Evolutionary conservation across 306 rosid species (phyloP), one percentile per base, ranked within the genome.

Genomic region (Glycine latifolia): DNA sequence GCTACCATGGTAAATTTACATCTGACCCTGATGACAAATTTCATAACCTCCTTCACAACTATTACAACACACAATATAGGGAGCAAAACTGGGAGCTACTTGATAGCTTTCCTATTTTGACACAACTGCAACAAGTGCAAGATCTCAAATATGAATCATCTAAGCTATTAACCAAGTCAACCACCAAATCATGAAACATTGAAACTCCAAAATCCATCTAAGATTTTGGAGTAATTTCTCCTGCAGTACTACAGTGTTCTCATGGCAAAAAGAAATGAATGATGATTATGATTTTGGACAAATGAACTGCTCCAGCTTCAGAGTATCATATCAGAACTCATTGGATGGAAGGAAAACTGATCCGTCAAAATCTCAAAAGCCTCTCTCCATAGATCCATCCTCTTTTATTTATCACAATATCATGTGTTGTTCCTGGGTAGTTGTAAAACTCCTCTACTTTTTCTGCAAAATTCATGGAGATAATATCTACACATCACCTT

Each of bases 311-410:
- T 66, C 71, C 71, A 7, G 71, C 71, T 66, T 66, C 71, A 7
- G 26, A 39, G 31, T 26, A 0, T 26, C 31, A 7, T 66, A 4
- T 41, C 31, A 67, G 80, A 46, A 82, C 78, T 41, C 52, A 67
- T 68, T 41, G 53, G 77, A 76, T 80, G 61, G 17, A 75, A 85
- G 82, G 82, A 78, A 87, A 86, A 77, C 87, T 86, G 87, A 75
- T 53, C 80, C 97, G 87, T 88, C 92, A 92, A 89, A 90, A 78
- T 87, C 88, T 8, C 83, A 35, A 82, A 50, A 82, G 79, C 91
- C 88, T 75, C 60, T 71, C 39, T 5, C 9, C 73, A 17, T 3
- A 50, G 47, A 71, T 68, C 73, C 55, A 43, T 44, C 72, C 52
- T 67, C 13, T 39, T 6, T 41, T 41, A 41, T 67, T 26, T 26